Evolutionary conservation across 2,329 filamentous ascomycete genomes (phyloP), one percentile per base, ranked within the genome.

Genomic region (Diaporthe sp.): DNA sequence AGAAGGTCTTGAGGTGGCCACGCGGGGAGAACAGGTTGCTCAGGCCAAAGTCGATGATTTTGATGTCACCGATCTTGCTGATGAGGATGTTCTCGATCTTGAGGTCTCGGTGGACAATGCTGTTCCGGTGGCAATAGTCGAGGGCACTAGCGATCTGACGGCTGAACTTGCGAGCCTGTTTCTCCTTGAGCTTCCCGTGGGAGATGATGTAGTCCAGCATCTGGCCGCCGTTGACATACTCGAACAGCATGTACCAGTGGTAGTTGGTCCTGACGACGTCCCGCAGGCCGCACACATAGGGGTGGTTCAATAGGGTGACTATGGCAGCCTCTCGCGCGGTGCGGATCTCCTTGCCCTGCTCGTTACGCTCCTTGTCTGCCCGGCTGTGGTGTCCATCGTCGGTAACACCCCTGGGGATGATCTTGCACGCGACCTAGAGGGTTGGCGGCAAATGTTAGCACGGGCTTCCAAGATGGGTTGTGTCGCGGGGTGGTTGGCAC

Each of bases 121-220:
- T 98, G 87, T 99, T 98, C 77, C 96, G 92, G 84, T 99, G 97
- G 83, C 96, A 98, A 85, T 98, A 99, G 84, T 99, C 97, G 75
- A 99, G 88, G 44, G 97, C 95, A 82, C 96, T 98, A 46, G 96
- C 95, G 79, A 99, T 98, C 86, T 99, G 97, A 55, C 97, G 94
- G 79, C 95, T 97, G 84, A 99, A 99, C 84, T 98, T 98, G 81
- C 97, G 93, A 12, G 97, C 97, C 85, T 98, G 96, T 85, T 98
- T 98, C 87, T 99, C 97, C 88, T 98, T 98, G 78, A 99, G 88
- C 81, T 97, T 94, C 75, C 96, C 97, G 82, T 99, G 97, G 4
- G 96, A 98, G 82, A 99, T 99, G 84, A 99, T 99, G 85, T 98
- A 99, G 87, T 99, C 97, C 77, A 99, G 92, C 97, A 99, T 98